Evolutionary conservation across 2,329 filamentous ascomycete genomes (phyloP).

Genomic region (Ophiostoma ulmi): DNA sequence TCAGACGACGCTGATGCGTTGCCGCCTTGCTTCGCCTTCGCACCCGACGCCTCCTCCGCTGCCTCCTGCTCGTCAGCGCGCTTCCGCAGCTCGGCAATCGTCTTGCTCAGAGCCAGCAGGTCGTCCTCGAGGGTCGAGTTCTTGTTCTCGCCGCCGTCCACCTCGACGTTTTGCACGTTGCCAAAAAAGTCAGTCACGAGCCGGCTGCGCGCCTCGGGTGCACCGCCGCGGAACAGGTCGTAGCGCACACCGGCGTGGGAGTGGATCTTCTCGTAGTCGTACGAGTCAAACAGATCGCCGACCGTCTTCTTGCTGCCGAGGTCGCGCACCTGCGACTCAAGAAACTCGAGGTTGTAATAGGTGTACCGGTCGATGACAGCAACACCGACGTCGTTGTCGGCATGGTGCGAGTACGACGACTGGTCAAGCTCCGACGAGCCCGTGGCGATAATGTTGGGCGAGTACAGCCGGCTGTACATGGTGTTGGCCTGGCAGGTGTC

Average conservation of each 20-base stretch:
- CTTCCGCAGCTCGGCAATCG: slow-evolving; percentile 51
- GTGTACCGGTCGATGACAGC: slow-evolving; percentile 98
- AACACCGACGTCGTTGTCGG: slow-evolving; percentile 95
- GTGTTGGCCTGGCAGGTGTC: slow-evolving; percentile 99
- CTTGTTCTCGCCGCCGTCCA: slow-evolving; percentile 52
- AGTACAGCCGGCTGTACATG: slow-evolving; percentile 98
- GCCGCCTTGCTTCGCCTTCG: neutral
- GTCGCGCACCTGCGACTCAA: slow-evolving; percentile 84
- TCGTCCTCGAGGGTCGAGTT: slow-evolving; percentile 64
- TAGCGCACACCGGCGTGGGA: slow-evolving; percentile 87
- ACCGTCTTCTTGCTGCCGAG: slow-evolving; percentile 83
- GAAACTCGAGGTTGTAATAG: slow-evolving; percentile 96
- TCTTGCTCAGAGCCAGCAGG: slow-evolving; percentile 67
- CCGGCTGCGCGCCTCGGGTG: slow-evolving; percentile 68
- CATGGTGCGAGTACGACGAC: slow-evolving; percentile 95
- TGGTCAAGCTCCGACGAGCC: slow-evolving; percentile 95
- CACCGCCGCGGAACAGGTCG: slow-evolving; percentile 87
- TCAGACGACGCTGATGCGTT: neutral
- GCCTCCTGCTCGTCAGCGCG: slow-evolving; percentile 42
- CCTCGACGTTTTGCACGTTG: slow-evolving; percentile 95
- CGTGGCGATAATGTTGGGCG: slow-evolving; percentile 94
- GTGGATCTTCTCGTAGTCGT: slow-evolving; percentile 91
- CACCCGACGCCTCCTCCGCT: slow-evolving; percentile 33
- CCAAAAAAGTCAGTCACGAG: slow-evolving; percentile 96
- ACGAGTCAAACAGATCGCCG: slow-evolving; percentile 92